Base-by-base conservation (phyloP, 1,284 basidiomycete genomes). In the Leccinum olivaceoglutinosum region DNA sequence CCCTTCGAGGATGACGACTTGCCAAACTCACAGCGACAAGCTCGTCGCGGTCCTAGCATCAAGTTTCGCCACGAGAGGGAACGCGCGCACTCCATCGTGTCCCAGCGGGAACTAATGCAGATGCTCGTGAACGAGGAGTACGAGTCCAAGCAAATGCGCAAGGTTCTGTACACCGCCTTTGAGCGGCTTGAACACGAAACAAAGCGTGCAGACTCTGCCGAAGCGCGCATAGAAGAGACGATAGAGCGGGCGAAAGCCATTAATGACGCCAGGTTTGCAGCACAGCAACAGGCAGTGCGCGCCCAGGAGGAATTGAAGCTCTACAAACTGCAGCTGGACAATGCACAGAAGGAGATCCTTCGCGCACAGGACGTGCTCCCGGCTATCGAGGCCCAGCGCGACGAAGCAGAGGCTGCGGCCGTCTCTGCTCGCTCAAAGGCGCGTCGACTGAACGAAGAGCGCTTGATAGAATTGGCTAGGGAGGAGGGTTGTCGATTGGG, bases 301-400 rank as follows among this genome's bases (percentile, higher is more conserved):
- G 77, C 81, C 2, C 78, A 77, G 38, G 83, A 87, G 62, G 84
- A 88, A 61, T 70, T 88, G 14, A 76, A 80, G 59, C 60, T 88
- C 61, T 88, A 87, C 73, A 84, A 87, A 67, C 68, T 85, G 4
- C 86, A 89, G 73, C 77, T 88, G 38, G 82, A 85, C 34, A 81
- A 81, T 67, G 87, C 88, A 4, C 85, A 86, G 68, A 75, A 76
- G 63, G 87, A 90, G 70, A 83, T 90, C 53, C 65, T 73, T 25
- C 79, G 80, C 57, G 81, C 81, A 34, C 78, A 81, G 67, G 76
- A 78, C 4, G 73, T 79, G 1, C 68, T 85, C 46, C 75, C 72
- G 66, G 72, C 73, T 5, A 72, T 82, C 2, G 81, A 84, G 68
- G 71, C 73, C 12, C 79, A 84, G 67, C 77, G 80, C 49, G 79